Percentiles rank a stretch among this genome's conserved stretches.
Conservation (phyloP, 75 land plant genomes). For the Ceratopteris richardii region DNA sequence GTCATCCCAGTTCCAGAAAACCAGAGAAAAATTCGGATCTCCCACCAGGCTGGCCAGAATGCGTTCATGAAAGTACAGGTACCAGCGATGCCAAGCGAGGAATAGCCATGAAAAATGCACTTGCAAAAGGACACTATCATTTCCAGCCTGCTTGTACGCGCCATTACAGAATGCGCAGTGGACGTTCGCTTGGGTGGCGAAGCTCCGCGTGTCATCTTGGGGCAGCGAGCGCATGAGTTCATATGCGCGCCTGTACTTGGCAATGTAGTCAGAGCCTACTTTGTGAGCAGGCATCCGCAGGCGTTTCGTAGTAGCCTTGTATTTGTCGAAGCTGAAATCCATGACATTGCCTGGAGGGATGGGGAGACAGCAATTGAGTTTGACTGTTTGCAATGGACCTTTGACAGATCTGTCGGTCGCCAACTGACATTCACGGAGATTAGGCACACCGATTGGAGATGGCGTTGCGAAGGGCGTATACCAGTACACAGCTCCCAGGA, state of each 20-base stretch:
- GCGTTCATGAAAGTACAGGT: slow-evolving; percentile 6
- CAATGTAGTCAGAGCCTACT: background rate
- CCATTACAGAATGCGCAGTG: slow-evolving; percentile 63
- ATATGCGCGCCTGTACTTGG: background rate
- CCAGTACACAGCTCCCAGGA: too few species aligned
- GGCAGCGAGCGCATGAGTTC: background rate
- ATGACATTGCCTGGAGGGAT: background rate
- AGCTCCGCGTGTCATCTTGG: slow-evolving; percentile 2
- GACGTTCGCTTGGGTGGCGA: slow-evolving; percentile 36
- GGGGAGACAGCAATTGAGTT: slow-evolving; percentile 44
- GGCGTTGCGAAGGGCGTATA: too few species aligned
- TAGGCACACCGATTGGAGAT: too few species aligned
- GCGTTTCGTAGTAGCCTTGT: slow-evolving; percentile 5
- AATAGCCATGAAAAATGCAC: background rate
- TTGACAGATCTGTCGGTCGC: slow-evolving; percentile 5
- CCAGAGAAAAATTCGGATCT: slow-evolving; percentile 1
- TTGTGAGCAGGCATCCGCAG: background rate
- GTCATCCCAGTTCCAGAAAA: slow-evolving; percentile 9
- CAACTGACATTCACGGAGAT: too few species aligned
- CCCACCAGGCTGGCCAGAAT: background rate
- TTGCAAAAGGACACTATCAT: background rate
- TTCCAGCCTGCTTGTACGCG: slow-evolving; percentile 17
- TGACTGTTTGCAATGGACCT: slow-evolving; percentile 12
- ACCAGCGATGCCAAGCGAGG: slow-evolving; percentile 6
- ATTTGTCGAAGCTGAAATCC: slow-evolving; percentile 13